A percentile compares a stretch with the other conserved stretches of the same genome.
Conservation (phyloP, 1,284 basidiomycete species). For the Puccinia novopanici region DNA sequence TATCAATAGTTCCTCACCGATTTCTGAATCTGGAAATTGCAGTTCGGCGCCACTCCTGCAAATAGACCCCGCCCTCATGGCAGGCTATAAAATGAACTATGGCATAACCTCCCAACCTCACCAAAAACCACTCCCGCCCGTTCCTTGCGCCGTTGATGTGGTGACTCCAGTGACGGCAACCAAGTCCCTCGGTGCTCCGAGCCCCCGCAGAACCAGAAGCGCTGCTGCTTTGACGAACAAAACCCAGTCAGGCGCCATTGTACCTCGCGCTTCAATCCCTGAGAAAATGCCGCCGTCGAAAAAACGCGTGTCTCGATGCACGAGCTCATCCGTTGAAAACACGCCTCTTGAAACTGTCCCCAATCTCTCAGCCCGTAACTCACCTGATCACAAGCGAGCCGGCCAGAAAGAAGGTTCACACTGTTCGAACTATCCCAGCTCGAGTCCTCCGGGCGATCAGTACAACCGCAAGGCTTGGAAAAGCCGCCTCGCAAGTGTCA, state of each 20-base stretch:
- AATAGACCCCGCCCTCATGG: too few relatives aligned
- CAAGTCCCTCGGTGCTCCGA: background rate
- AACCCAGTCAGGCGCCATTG: background rate
- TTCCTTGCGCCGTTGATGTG: slow-evolving; percentile 16
- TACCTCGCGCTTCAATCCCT: background rate
- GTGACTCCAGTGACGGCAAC: background rate
- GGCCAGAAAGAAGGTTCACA: background rate
- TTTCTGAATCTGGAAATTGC: slow-evolving; percentile 3
- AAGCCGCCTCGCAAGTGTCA: too few relatives aligned
- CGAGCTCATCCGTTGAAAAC: background rate
- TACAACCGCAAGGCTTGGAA: slow-evolving; percentile 51
- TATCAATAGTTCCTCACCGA: background rate
- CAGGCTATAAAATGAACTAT: background rate
- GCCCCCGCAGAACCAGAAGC: slow-evolving; percentile 25
- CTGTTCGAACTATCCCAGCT: background rate
- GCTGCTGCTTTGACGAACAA: too few relatives aligned
- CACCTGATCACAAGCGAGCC: slow-evolving; percentile 9
- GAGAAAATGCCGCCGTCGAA: slow-evolving; percentile 9
- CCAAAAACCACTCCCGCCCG: background rate
- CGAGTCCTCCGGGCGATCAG: slow-evolving; percentile 23
- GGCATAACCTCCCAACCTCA: background rate
- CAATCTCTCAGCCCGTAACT: background rate
- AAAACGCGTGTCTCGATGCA: background rate
- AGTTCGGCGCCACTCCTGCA: background rate
- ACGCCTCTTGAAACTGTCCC: background rate